These are phyloP conservation scores for Globisporangium nodosum DNA, from an alignment of 352 stramenopile genomes.

Conservation along the genomic window DNA sequence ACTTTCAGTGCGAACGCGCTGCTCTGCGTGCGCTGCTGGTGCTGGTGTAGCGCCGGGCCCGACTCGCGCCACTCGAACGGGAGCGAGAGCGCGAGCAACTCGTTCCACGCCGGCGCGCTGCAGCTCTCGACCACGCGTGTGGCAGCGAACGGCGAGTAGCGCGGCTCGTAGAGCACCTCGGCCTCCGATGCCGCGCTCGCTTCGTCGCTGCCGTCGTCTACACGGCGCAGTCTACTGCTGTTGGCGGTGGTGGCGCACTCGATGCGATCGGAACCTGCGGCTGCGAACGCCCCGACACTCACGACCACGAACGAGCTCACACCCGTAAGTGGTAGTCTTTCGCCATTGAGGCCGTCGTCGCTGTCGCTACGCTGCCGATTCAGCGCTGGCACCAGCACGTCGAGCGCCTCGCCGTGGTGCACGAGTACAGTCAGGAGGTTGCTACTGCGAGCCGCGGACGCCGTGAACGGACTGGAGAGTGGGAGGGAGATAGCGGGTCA, in stretches of 20 bases:
- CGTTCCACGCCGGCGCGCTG: conserved; percentile 47
- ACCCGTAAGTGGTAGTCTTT: background rate
- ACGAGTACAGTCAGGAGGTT: conserved; percentile 48
- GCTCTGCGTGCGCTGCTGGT: background rate
- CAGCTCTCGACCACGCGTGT: conserved; percentile 50
- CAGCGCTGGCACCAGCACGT: conserved; percentile 4
- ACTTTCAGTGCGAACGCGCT: conserved; percentile 22
- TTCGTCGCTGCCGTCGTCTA: conserved; percentile 4
- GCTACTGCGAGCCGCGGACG: conserved; percentile 25
- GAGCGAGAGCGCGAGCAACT: conserved; percentile 54
- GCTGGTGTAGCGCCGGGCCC: background rate
- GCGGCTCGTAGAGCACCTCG: conserved; percentile 30
- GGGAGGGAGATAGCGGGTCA: too few relatives aligned
- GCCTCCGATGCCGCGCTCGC: background rate
- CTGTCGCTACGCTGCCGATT: background rate
- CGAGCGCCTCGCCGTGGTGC: conserved; percentile 38
- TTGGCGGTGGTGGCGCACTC: conserved; percentile 7
- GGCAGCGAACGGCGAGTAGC: conserved; percentile 55
- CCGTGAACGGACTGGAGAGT: conserved; percentile 43
- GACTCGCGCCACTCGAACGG: conserved; percentile 31
- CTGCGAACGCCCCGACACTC: conserved; percentile 19
- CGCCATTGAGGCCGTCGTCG: background rate
- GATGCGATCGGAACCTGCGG: background rate
- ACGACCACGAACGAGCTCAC: conserved; percentile 28
- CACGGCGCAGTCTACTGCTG: conserved; percentile 4